phyloP scores from a whole-genome alignment of 371 early-diverging fungal genomes.

The Rhizomucor miehei region DNA sequence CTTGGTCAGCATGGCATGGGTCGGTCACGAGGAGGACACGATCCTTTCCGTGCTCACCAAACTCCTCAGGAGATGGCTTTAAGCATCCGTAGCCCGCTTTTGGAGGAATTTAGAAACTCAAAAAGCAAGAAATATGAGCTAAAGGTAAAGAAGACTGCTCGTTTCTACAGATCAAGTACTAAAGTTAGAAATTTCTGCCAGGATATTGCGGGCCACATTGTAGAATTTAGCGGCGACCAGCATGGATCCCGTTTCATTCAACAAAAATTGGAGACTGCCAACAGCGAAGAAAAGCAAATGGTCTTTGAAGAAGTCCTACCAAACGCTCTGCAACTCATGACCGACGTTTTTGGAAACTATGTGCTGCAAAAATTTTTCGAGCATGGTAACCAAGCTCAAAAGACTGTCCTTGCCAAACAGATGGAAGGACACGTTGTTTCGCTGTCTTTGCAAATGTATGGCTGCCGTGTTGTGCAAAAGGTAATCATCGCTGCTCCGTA shows the following conservation, averaged over 20 bases:
- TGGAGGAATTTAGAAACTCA: conserved; percentile 95
- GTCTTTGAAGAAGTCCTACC: conserved; percentile 97
- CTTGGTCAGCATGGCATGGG: conserved; percentile 19
- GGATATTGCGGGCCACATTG: conserved; percentile 92
- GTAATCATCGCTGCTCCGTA: neutral
- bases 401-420: conserved; percentile 82
- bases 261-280: conserved; percentile 95
- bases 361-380: conserved; percentile 99
- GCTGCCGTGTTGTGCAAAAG: conserved; percentile 99
- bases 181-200: conserved; percentile 14
- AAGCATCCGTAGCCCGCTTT: conserved; percentile 73
- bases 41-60: conserved; percentile 5
- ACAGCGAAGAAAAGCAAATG: conserved; percentile 92
- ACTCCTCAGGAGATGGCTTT: conserved; percentile 36
- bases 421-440: conserved; percentile 95
- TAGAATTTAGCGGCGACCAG: conserved; percentile 99
- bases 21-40: conserved; percentile 22
- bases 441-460: conserved; percentile 99
- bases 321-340: conserved; percentile 93
- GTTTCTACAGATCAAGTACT: neutral
- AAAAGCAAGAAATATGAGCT: conserved; percentile 94
- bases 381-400: conserved; percentile 87
- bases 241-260: conserved; percentile 99
- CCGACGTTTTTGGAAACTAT: conserved; percentile 99
- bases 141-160: conserved; percentile 33